Conservation (phyloP, 2,329 filamentous ascomycete species). For the Colletotrichum navitas region DNA sequence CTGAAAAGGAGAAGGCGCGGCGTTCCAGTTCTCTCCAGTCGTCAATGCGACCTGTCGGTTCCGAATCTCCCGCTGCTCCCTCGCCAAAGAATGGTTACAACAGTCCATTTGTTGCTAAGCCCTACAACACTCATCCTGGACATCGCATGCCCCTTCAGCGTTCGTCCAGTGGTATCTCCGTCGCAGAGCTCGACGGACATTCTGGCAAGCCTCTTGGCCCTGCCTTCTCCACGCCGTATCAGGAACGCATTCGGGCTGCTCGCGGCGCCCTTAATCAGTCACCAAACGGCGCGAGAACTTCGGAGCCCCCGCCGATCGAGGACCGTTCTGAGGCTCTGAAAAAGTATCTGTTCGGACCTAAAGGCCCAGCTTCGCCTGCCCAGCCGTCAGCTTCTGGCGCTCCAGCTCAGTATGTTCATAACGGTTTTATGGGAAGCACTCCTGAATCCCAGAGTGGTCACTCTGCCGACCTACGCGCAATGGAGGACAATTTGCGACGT, state of each 20-base stretch:
- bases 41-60: slow-evolving; percentile 53
- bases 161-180: slow-evolving; percentile 66
- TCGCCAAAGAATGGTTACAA: slow-evolving; percentile 50
- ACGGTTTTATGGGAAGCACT: slow-evolving; percentile 16
- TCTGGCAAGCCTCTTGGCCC: slow-evolving; percentile 69
- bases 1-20: slow-evolving; percentile 75
- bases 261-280: slow-evolving; percentile 50
- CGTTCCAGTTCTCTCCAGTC: slow-evolving; percentile 65
- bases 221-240: slow-evolving; percentile 76
- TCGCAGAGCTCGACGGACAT: slow-evolving; percentile 76
- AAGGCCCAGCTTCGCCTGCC: slow-evolving; percentile 43
- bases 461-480: slow-evolving; percentile 58
- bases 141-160: slow-evolving; percentile 32
- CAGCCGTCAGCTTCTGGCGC: slow-evolving; percentile 24
- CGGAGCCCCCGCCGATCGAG: slow-evolving; percentile 43
- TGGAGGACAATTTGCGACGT: slow-evolving; percentile 67
- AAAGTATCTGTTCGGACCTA: slow-evolving; percentile 65
- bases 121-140: slow-evolving; percentile 35
- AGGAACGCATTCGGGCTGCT: slow-evolving; percentile 71
- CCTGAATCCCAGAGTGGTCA: slow-evolving; percentile 38
- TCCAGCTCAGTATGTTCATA: slow-evolving; percentile 19
- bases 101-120: slow-evolving; percentile 37
- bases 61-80: slow-evolving; percentile 66
- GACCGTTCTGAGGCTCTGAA: slow-evolving; percentile 65
- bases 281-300: slow-evolving; percentile 7